Base-by-base conservation (phyloP, 345 rosid species). In the Rhodomyrtus tomentosa region DNA sequence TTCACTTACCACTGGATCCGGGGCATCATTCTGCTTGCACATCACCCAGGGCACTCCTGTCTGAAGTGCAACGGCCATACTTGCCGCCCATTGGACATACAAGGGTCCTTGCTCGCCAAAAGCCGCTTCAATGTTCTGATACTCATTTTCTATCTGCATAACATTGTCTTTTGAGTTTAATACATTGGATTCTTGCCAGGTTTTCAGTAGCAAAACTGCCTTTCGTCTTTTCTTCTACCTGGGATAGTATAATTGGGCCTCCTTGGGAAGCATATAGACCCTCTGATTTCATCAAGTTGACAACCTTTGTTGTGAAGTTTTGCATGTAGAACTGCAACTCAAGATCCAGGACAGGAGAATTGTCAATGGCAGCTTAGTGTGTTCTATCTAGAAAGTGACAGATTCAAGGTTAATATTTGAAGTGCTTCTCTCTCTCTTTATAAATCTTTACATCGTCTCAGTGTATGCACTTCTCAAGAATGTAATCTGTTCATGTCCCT, bases 41-140 rank as follows among this genome's bases (percentile, higher is more conserved):
- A 96, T 96, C 21, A 92, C 89, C 99, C 99, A 96, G 48, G 99
- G 99, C n/a, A 95, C 98, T 13, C 98, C 98, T 1, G 98, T 93
- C 52, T 91, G 82, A 6, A 93, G 93, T 6, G 89, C 93, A 5
- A 93, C 95, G 0, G 97, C 98, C 98, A 95, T 95, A 82, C 88
- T 85, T 36, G 91, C 98, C 7, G 98, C 98, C 98, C 98, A 96
- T 13, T 54, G 85, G 59, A 94, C 92, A 84, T 95, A 96, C 1
- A 88, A 13, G 51, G 85, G 88, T 83, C 99, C 99, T 85, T 90
- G 80, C 40, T 92, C 91, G 5, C 83, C 86, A 55, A 92, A 95
- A 80, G 94, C 90, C 7, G 86, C 87, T 87, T 94, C 92, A 4
- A 94, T 83, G 38, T 90, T 91, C 80, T 87, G 91, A 82, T 96